Percentiles rank a stretch among this genome's conserved stretches.
phyloP scores from a whole-genome alignment of 345 rosid species.

The Heritiera fomes region DNA sequence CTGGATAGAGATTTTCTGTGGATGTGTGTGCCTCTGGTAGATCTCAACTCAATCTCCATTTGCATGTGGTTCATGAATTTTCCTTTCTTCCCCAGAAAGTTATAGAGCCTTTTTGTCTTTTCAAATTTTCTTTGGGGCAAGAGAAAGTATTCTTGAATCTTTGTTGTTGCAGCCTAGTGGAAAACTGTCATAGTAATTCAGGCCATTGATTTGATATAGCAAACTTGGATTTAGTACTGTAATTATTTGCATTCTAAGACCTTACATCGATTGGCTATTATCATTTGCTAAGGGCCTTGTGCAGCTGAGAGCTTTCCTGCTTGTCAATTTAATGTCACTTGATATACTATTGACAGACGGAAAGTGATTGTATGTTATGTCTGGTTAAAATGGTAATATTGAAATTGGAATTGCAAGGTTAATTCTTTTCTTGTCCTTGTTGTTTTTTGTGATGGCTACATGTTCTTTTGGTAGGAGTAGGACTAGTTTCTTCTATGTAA shows the following conservation, averaged over 20 bases:
- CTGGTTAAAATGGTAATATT: neutral
- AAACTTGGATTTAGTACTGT: neutral
- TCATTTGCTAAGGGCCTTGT: neutral
- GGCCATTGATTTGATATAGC: neutral
- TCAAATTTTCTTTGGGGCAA: neutral
- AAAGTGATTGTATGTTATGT: neutral
- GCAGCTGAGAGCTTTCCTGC: neutral
- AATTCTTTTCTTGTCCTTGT: neutral
- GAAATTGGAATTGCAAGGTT: neutral
- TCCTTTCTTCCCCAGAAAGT: neutral
- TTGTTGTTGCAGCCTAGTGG: neutral
- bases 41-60: neutral
- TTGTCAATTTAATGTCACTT: neutral
- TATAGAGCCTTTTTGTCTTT: constrained; percentile 7
- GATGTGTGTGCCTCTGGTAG: neutral
- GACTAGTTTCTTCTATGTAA: neutral
- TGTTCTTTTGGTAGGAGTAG: neutral
- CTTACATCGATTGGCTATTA: neutral
- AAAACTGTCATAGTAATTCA: neutral
- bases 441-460: neutral
- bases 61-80: neutral
- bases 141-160: neutral
- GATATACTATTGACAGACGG: neutral
- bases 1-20: neutral
- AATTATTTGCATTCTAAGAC: neutral